phyloP scores from a whole-genome alignment of 1,284 basidiomycete genomes.

The Ceratobasidium sp. region DNA sequence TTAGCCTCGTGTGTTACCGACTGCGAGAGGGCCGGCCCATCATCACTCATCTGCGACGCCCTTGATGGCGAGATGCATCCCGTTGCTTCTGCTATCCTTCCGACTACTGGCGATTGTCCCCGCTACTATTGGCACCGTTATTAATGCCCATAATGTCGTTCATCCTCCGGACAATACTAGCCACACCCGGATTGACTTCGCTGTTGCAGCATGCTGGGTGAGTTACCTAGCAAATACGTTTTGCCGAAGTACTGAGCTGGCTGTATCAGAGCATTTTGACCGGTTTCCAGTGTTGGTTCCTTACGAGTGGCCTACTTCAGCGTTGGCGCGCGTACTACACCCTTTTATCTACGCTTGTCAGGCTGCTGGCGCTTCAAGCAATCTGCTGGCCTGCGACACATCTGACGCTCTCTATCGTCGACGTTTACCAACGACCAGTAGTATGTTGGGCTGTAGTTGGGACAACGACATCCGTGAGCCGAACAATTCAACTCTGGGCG shows the following conservation, averaged over 20 bases:
- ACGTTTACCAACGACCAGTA: constrained; percentile 72
- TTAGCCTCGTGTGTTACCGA: constrained; percentile 43
- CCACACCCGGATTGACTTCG: constrained; percentile 46
- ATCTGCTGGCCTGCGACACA: constrained; percentile 91
- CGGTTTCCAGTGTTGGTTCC: constrained; percentile 81
- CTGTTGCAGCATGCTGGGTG: constrained; percentile 48
- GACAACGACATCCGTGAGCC: constrained; percentile 80
- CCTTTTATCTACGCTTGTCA: constrained; percentile 82
- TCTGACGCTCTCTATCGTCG: constrained; percentile 76
- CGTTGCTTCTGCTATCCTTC: constrained; percentile 36
- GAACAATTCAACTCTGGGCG: constrained; percentile 87
- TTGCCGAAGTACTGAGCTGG: not conserved
- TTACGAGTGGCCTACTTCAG: constrained; percentile 83
- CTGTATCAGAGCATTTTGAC: constrained; percentile 74
- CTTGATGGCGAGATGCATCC: constrained; percentile 37
- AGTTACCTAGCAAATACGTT: not conserved
- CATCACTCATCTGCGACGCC: constrained; percentile 28
- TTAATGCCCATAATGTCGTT: constrained; percentile 33
- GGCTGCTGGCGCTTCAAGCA: constrained; percentile 84
- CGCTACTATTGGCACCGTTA: constrained; percentile 44
- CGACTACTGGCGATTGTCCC: constrained; percentile 47
- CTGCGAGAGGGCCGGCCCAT: constrained; percentile 44
- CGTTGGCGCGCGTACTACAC: constrained; percentile 88
- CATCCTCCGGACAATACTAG: constrained; percentile 36
- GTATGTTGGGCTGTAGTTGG: constrained; percentile 85